Evolutionary conservation across 495 filamentous ascomycete genomes (phyloP), one percentile per base, ranked within the genome.

Genomic region (Podospora comata): DNA sequence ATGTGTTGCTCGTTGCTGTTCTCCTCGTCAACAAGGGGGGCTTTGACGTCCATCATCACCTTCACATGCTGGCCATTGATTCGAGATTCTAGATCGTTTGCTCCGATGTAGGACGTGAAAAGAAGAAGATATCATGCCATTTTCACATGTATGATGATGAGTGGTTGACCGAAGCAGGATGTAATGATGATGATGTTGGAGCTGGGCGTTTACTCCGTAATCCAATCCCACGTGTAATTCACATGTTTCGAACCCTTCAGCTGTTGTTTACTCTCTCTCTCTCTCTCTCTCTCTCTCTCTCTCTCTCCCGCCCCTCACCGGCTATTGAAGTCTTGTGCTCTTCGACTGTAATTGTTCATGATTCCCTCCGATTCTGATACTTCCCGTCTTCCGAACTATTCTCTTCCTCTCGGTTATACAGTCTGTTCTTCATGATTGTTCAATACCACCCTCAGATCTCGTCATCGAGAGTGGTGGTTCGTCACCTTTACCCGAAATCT

Each of bases 361-460:
- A 23, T 23, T 23, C 20, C 20, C 34, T 39, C 34, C 34, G 11
- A 39, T 39, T 39, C 34, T 39, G 1, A 5, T 39, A 5, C 34
- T 39, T 11, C 34, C 34, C 11, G 3, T 39, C 7, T 48, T 48
- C 39, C 39, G 39, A 16, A 48, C 39, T 48, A 48, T 48, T 48
- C 15, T 48, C 39, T 48, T 48, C 39, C 9, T 48, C 9, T 48
- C 39, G 39, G 39, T 11, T 48, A 48, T 48, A 16, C 39, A 48
- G 39, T 48, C 2, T 9, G 2, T 48, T 16, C 39, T 16, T 48
- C 15, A 16, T n/a, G 18, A 58, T 26, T 58, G 55, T 9, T 58
- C 55, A 58, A 58, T 58, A 58, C 23, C n/a, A 58, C 55, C 2
- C n/a, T 19, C 55, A 19, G 18, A 58, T 58, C 55, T 58, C 55